Evolutionary conservation across 1,139 yeast species (phyloP), one percentile per base, ranked within the genome.

Genomic region (Spencermartinsiella ligniputridi): DNA sequence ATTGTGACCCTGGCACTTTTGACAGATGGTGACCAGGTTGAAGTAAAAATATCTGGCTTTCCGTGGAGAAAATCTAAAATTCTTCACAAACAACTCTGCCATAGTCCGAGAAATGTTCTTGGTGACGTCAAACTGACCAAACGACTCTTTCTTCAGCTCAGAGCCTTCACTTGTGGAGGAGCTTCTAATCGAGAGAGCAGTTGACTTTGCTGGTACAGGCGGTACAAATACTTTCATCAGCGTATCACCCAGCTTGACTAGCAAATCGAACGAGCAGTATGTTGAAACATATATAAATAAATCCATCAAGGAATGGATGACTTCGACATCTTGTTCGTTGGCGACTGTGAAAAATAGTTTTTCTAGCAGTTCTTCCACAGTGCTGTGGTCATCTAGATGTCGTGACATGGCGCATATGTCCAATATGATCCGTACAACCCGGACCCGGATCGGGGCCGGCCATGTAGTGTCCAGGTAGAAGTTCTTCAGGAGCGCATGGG

Each of bases 401-500:
- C 50, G 42, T 0, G 64, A 57, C 6, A 56, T 41, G 3, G 45
- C 55, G 54, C 42, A 71, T 0, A 75, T 69, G 5, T 74, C 71
- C 12, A 67, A 64, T 16, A 83, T 60, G 3, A 79, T 64, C 39
- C 61, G 61, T 12, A 81, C 60, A 18, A 74, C 69, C 8, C 65
- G 63, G 0, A 69, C 47, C 37, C 79, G 70, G 1, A 74, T 66
- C 1, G 63, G 61, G 1, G 66, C 46, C 2, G 64, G 57, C 51
- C 64, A 58, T 3, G 54, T 49, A 3, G 51, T 51, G 19, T 63
- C 64, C 35, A 61, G 62, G 56, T 70, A 80, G 54, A 80, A 81
- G 19, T 67, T 64, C 19, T 69, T 66, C 19, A 81, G 60, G 2
- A 81, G 49, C n/a, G 63, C 64, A 18, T 63, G 60, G 39, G 78